These are phyloP conservation scores for Fusarium transvaalense DNA, from an alignment of 2,329 filamentous ascomycete species.

Conservation along the genomic window DNA sequence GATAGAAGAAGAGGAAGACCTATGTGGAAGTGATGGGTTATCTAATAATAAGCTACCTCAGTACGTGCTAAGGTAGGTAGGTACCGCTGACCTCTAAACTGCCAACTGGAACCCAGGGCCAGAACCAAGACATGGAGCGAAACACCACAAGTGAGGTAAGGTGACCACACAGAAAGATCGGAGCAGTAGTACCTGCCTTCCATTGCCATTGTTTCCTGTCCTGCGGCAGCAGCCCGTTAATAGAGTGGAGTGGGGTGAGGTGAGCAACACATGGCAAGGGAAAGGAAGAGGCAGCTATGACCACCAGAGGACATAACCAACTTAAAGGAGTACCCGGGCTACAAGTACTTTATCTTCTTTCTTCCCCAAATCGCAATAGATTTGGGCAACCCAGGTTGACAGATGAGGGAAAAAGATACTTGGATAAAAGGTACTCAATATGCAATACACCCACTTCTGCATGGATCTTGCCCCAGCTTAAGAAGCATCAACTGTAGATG, in stretches of 20 bases:
- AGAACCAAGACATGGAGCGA: constrained; percentile 31
- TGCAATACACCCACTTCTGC: constrained; percentile 26
- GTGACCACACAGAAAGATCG: constrained; percentile 16
- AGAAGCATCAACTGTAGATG: constrained; percentile 18
- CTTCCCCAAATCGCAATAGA: constrained; percentile 10
- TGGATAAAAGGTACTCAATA: constrained; percentile 16
- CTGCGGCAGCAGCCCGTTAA: constrained; percentile 16
- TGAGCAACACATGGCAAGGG: constrained; percentile 36
- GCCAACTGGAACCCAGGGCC: constrained; percentile 23
- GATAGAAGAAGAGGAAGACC: constrained; percentile 37
- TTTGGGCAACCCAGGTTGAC: neutral
- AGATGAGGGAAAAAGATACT: constrained; percentile 23
- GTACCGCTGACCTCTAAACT: constrained; percentile 5
- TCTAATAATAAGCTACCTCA: constrained; percentile 8
- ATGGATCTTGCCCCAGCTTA: constrained; percentile 20
- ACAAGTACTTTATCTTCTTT: constrained; percentile 10
- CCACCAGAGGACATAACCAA: constrained; percentile 8
- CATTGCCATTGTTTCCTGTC: constrained; percentile 7
- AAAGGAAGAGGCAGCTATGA: constrained; percentile 33
- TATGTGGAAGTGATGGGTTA: constrained; percentile 35
- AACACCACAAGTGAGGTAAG: constrained; percentile 9
- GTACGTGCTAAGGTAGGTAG: constrained; percentile 5
- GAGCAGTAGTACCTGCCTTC: constrained; percentile 27
- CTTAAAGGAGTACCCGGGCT: constrained; percentile 1
- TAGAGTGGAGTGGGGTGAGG: constrained; percentile 8